These are phyloP conservation scores for Mayamaea pseudoterrestris DNA, from an alignment of 108 stramenopile species.

Conservation along the genomic window DNA sequence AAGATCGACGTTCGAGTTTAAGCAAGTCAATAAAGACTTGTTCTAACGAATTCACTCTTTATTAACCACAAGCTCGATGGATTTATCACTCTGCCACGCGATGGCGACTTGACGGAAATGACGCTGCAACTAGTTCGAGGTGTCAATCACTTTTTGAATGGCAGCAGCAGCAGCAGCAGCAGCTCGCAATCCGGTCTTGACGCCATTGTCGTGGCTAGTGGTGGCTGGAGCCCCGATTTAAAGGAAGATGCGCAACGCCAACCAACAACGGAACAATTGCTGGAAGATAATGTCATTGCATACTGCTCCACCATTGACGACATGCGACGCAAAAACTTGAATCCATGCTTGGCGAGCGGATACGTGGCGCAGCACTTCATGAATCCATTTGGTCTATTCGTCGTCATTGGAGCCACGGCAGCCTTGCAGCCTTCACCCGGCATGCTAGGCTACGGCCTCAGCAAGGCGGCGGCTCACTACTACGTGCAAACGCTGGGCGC, in stretches of 20 bases:
- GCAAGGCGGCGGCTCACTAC: slow-evolving; percentile 56
- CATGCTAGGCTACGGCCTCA: slow-evolving; percentile 59
- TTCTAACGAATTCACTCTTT: too few relatives aligned
- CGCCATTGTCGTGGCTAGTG: slow-evolving; percentile 51
- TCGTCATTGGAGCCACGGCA: slow-evolving; percentile 52
- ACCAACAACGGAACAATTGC: slow-evolving; percentile 11
- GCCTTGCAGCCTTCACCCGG: slow-evolving; percentile 56
- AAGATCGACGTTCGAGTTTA: too few relatives aligned
- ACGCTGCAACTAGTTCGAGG: slow-evolving; percentile 35
- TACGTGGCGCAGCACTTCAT: slow-evolving; percentile 44
- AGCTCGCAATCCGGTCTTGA: slow-evolving; percentile 24
- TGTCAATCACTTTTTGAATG: slow-evolving; percentile 7
- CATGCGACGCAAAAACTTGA: slow-evolving; percentile 50
- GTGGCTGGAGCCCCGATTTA: slow-evolving; percentile 37
- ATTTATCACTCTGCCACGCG: slow-evolving; percentile 27
- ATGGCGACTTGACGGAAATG: slow-evolving; percentile 28
- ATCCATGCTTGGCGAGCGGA: slow-evolving; percentile 58
- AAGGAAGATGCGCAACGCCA: slow-evolving; percentile 8
- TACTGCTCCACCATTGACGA: slow-evolving; percentile 28
- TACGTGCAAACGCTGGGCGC: slow-evolving; percentile 54
- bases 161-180: slow-evolving; percentile 4
- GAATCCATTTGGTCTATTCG: slow-evolving; percentile 38
- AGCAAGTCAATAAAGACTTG: too few relatives aligned
- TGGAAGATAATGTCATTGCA: slow-evolving; percentile 18
- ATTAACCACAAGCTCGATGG: slow-evolving; percentile 16